Conservation (phyloP, 169 alveolate genomes). For the Eimeria falciformis region DNA sequence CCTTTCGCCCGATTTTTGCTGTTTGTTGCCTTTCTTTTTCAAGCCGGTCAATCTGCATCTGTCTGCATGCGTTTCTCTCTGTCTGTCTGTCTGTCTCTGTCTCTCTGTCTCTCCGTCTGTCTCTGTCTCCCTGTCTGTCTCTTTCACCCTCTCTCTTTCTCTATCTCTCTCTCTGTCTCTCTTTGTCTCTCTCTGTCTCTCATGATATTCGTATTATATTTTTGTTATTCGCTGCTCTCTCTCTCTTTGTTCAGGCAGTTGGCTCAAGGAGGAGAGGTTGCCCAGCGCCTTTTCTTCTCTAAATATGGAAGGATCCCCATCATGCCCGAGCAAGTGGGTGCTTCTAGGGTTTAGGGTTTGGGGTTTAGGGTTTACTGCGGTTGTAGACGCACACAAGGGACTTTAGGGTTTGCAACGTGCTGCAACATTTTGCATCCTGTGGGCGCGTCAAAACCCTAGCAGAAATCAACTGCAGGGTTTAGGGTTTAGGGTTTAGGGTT, state of each 20-base stretch:
- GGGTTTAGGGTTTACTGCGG: neutral
- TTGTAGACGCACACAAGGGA: neutral
- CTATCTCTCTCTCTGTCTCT: no score
- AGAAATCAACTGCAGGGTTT: no score
- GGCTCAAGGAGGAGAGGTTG: constrained; percentile 24
- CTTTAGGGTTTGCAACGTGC: neutral
- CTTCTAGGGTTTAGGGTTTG: neutral
- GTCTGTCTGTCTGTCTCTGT: no score
- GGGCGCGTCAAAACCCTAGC: no score
- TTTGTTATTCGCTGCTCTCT: neutral
- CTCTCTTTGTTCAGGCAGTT: constrained; percentile 54
- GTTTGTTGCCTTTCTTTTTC: neutral
- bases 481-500: constrained; percentile 3
- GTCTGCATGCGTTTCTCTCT: neutral
- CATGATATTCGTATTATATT: neutral
- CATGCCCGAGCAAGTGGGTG: constrained; percentile 1
- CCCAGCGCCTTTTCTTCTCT: constrained; percentile 68
- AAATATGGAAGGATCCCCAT: constrained; percentile 52
- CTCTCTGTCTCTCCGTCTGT: no score
- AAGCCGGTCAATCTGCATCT: neutral
- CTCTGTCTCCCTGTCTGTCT: no score
- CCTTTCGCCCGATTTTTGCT: no score
- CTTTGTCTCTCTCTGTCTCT: no score
- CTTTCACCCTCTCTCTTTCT: no score
- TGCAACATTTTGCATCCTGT: neutral